A percentile compares a stretch with the other conserved stretches of the same genome.
Evolutionary conservation across 2,329 filamentous ascomycete genomes (phyloP).

Genomic region (Pseudogymnoascus sp.): DNA sequence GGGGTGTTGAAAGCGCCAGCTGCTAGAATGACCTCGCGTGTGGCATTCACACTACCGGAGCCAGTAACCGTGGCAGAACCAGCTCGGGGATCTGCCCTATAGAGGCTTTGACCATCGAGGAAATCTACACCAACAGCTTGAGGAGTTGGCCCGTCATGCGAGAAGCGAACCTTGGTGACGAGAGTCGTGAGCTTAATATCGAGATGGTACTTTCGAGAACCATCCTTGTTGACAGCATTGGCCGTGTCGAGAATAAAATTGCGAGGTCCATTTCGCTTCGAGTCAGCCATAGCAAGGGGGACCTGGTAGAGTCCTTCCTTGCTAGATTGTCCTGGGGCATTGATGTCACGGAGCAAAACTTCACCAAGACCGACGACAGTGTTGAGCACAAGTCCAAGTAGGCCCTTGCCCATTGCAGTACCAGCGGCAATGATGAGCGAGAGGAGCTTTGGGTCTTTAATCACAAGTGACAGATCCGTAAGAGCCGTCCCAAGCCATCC

Average conservation of each 20-base stretch:
- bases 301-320: slow-evolving; percentile 19
- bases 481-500: slow-evolving; percentile 22
- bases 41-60: slow-evolving; percentile 29
- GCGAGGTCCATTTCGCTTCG: slow-evolving; percentile 18
- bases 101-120: slow-evolving; percentile 35
- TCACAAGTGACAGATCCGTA: slow-evolving; percentile 11
- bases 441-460: slow-evolving; percentile 15
- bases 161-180: slow-evolving; percentile 36
- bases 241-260: slow-evolving; percentile 22
- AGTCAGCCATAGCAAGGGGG: slow-evolving; percentile 17
- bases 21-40: slow-evolving; percentile 41
- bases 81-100: slow-evolving; percentile 35
- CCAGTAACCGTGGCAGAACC: slow-evolving; percentile 22
- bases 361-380: slow-evolving; percentile 12
- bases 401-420: slow-evolving; percentile 13
- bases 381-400: slow-evolving; percentile 8
- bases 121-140: slow-evolving; percentile 38
- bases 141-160: slow-evolving; percentile 25
- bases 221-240: slow-evolving; percentile 17
- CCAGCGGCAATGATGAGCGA: slow-evolving; percentile 16
- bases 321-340: slow-evolving; percentile 16
- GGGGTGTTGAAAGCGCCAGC: slow-evolving; percentile 42
- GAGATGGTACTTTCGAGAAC: slow-evolving; percentile 18
- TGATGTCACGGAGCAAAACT: slow-evolving; percentile 16
- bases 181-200: slow-evolving; percentile 22